Evolutionary conservation across 2,329 filamentous ascomycete genomes (phyloP).

Genomic region (Fusarium brachygibbosum): DNA sequence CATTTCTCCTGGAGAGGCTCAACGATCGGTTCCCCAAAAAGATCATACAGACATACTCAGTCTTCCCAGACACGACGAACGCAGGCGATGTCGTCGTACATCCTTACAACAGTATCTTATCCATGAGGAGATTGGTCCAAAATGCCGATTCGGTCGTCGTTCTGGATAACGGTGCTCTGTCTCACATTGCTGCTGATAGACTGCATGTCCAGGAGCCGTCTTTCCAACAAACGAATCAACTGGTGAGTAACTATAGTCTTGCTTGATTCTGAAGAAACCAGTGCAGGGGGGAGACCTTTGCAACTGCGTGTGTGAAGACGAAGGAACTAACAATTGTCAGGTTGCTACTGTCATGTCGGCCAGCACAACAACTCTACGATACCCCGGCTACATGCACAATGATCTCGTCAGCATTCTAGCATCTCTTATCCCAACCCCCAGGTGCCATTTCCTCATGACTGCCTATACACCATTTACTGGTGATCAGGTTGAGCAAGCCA

Average conservation of each 20-base stretch:
- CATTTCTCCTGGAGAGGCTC: slow-evolving; percentile 92
- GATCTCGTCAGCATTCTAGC: slow-evolving; percentile 97
- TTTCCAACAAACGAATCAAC: slow-evolving; percentile 96
- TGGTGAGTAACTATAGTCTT: slow-evolving; percentile 65
- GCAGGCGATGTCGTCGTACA: slow-evolving; percentile 94
- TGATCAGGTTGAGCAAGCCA: slow-evolving; percentile 95
- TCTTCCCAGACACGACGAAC: slow-evolving; percentile 94
- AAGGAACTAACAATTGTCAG: slow-evolving; percentile 54
- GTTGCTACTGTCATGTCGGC: slow-evolving; percentile 98
- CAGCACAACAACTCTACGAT: slow-evolving; percentile 94
- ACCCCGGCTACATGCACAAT: slow-evolving; percentile 99
- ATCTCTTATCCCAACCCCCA: slow-evolving; percentile 93
- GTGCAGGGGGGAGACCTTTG: not conserved
- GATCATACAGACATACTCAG: slow-evolving; percentile 98
- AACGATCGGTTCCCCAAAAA: slow-evolving; percentile 99
- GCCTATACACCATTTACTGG: slow-evolving; percentile 98
- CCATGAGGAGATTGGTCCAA: slow-evolving; percentile 90
- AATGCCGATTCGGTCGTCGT: slow-evolving; percentile 99
- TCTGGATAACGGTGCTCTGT: slow-evolving; percentile 93
- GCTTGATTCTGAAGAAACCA: not conserved
- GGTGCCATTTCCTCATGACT: slow-evolving; percentile 98
- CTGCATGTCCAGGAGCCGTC: slow-evolving; percentile 96
- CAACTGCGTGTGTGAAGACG: not conserved
- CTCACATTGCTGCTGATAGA: slow-evolving; percentile 92
- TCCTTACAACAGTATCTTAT: slow-evolving; percentile 95